These are phyloP conservation scores for Capsella bursapastoris DNA, from an alignment of 345 rosid genomes.

Conservation along the genomic window DNA sequence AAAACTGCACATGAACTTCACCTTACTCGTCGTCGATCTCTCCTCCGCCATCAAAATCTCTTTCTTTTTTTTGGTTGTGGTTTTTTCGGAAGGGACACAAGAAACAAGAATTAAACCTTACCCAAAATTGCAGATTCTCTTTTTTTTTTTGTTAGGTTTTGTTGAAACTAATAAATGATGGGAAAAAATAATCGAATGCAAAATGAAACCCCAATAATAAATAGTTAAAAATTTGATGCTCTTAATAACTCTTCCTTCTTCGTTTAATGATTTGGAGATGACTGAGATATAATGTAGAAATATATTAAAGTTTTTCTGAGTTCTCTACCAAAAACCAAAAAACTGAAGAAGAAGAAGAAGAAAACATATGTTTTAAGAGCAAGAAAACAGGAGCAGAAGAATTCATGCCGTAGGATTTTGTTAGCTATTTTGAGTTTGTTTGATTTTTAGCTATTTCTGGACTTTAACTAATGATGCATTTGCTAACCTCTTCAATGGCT, in stretches of 20 bases:
- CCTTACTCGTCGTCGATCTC: slow-evolving; percentile 49
- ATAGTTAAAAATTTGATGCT: background rate
- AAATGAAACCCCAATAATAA: slow-evolving; percentile 30
- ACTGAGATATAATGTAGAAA: slow-evolving; percentile 1
- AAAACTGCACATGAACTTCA: slow-evolving; percentile 82
- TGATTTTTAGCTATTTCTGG: slow-evolving; percentile 18
- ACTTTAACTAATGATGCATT: background rate
- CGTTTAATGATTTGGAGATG: slow-evolving; percentile 3
- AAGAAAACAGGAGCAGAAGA: slow-evolving; percentile 10
- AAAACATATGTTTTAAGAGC: background rate
- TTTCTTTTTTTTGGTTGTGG: background rate
- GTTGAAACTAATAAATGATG: background rate
- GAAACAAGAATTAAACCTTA: background rate
- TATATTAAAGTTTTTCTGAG: background rate
- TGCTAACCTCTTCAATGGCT: background rate
- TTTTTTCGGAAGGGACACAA: background rate
- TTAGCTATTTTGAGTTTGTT: slow-evolving; percentile 10
- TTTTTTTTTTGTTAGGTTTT: background rate
- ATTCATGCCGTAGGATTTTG: slow-evolving; percentile 14
- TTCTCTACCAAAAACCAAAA: background rate
- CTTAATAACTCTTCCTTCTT: slow-evolving; percentile 37
- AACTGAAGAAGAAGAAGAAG: background rate
- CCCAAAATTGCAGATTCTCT: background rate
- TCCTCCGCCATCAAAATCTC: slow-evolving; percentile 16
- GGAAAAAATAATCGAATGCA: slow-evolving; percentile 2